Conservation (phyloP, 2,329 filamentous ascomycete genomes). For the Diplodia intermedia region DNA sequence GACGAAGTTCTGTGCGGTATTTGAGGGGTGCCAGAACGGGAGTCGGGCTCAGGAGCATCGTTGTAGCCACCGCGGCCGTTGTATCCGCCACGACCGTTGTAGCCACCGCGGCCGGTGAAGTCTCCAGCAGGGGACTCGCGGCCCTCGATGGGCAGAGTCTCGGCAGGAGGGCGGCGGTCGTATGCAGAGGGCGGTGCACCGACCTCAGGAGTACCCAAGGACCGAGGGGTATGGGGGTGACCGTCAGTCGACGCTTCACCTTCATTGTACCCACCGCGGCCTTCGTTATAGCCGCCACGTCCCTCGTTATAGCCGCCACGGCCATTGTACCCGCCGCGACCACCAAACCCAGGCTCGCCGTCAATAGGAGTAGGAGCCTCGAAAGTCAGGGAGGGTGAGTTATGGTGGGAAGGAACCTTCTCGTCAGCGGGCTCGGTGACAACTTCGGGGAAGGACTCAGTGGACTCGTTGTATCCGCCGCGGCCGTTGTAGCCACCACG, state of each 20-base stretch:
- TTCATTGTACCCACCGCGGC: constrained; percentile 34
- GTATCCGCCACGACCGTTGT: constrained; percentile 44
- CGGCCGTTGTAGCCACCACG: constrained; percentile 45
- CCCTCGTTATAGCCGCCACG: constrained; percentile 43
- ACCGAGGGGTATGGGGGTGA: constrained; percentile 13
- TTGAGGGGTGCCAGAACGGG: constrained; percentile 16
- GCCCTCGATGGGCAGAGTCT: constrained; percentile 13
- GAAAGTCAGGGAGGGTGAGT: constrained; percentile 26
- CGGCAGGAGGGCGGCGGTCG: constrained; percentile 25
- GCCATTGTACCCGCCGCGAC: constrained; percentile 41
- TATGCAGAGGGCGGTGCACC: constrained; percentile 16
- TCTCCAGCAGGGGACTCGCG: constrained; percentile 30
- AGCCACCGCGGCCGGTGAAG: constrained; percentile 40
- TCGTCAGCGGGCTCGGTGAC: constrained; percentile 8
- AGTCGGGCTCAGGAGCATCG: constrained; percentile 32
- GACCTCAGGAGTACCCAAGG: constrained; percentile 11
- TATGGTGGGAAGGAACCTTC: background rate
- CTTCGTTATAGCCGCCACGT: constrained; percentile 35
- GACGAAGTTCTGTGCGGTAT: constrained; percentile 7
- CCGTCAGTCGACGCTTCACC: constrained; percentile 31
- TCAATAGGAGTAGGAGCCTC: constrained; percentile 30
- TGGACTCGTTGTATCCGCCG: constrained; percentile 43
- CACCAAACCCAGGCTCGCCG: constrained; percentile 31
- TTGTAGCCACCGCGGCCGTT: constrained; percentile 37
- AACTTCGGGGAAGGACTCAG: constrained; percentile 35